A percentile compares a stretch with the other conserved stretches of the same genome.
phyloP scores from a whole-genome alignment of 208 protist species.

The Acanthamoeba rhysodes region DNA sequence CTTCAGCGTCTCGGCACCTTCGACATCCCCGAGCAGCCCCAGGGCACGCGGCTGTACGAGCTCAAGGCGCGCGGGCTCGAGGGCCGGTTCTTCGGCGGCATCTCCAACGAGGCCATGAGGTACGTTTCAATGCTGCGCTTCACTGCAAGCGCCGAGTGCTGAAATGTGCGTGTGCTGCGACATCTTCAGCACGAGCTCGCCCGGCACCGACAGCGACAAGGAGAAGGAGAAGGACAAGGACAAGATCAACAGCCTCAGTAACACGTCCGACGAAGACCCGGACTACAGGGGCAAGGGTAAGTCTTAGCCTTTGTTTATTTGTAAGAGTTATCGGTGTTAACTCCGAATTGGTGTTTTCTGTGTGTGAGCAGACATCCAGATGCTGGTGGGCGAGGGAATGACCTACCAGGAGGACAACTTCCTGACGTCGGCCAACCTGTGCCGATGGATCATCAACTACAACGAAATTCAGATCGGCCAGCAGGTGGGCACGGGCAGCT shows the following conservation, averaged over 20 bases:
- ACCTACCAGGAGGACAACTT: background rate
- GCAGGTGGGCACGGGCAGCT: background rate
- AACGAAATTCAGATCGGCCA: background rate
- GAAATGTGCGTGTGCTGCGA: too few species aligned
- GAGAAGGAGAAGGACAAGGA: background rate
- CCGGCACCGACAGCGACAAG: background rate
- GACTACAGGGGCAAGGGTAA: background rate
- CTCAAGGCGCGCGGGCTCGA: background rate
- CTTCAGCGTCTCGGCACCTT: too few species aligned
- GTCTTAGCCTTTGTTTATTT: too few species aligned
- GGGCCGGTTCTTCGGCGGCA: background rate
- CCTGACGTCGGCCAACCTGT: slow-evolving; percentile 16
- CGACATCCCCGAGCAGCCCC: too few species aligned
- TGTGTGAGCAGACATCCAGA: background rate
- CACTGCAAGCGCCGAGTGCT: background rate
- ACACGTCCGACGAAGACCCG: background rate
- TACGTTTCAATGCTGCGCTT: too few species aligned
- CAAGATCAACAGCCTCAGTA: background rate
- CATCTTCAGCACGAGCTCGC: background rate
- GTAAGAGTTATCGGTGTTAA: too few species aligned
- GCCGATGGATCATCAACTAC: slow-evolving; percentile 36
- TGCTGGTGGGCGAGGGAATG: background rate
- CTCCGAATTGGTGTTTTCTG: too few species aligned
- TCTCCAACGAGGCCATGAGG: background rate
- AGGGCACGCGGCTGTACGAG: too few species aligned